These are phyloP conservation scores for Bathelium albidoporum DNA, from an alignment of 495 filamentous ascomycete genomes.

Conservation along the genomic window DNA sequence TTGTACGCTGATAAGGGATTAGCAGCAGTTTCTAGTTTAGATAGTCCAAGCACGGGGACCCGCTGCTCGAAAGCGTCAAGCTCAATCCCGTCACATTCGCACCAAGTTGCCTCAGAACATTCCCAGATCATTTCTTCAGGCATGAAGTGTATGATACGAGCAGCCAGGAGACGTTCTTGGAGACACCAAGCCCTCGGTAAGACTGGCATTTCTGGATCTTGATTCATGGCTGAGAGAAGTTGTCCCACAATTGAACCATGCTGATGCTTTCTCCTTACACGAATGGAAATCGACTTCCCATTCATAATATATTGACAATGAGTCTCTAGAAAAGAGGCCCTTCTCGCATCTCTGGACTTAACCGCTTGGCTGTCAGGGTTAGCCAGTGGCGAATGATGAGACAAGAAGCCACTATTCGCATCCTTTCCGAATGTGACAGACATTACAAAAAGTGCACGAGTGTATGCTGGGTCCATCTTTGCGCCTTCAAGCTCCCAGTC, in stretches of 20 bases:
- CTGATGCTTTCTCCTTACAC: neutral
- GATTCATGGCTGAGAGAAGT: conserved; percentile 7
- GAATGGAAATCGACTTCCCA: neutral
- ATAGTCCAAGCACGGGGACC: neutral
- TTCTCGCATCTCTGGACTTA: neutral
- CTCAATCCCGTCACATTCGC: conserved; percentile 6
- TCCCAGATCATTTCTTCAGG: conserved; percentile 17
- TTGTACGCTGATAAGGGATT: neutral
- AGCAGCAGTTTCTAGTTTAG: neutral
- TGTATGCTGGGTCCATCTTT: conserved; percentile 34
- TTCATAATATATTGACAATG: neutral
- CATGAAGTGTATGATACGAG: conserved; percentile 17
- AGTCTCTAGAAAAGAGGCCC: neutral
- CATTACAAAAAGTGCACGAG: conserved; percentile 28
- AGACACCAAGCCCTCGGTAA: conserved; percentile 17
- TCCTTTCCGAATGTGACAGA: conserved; percentile 15
- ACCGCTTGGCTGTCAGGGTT: neutral
- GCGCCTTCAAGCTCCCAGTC: conserved; percentile 34
- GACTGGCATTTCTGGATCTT: conserved; percentile 5
- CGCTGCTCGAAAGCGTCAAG: neutral
- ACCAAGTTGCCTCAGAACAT: conserved; percentile 4
- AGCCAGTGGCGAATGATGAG: neutral
- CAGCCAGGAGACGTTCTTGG: conserved; percentile 19
- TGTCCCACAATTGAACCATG: neutral
- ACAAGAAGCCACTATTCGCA: neutral